Base-by-base conservation (phyloP, 2,329 filamentous ascomycete species). In the Epichloe typhina region DNA sequence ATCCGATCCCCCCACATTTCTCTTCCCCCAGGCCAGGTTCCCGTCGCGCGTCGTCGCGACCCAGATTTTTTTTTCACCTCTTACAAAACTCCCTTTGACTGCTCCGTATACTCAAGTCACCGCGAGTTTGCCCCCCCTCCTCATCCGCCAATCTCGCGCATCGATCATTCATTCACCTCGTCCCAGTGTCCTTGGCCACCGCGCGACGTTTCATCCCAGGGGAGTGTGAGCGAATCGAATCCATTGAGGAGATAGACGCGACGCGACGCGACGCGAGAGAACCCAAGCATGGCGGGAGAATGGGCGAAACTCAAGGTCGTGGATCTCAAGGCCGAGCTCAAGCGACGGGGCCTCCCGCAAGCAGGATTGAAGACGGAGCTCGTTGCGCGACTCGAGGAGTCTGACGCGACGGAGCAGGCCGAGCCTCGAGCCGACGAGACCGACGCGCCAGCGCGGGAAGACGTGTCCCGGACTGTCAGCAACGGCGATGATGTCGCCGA, bases 251-350 rank as follows among this genome's bases (percentile, higher is more conserved):
- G 26, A 26, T 7, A 26, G 26, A 26, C 26, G 23, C 26, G 26
- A 26, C 23, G 23, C 23, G 26, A 31, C 26, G 26, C 26, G 26
- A 31, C 26, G 26, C 26, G 26, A 31, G 26, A 31, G 26, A 31
- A 31, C 1, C 26, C 26, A 4, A 31, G 26, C 26, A 31, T 31
- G 26, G 26, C 26, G 26, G 8, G 8, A 48, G 75, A 78, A 58
- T 80, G 74, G 70, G 68, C 65, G 54, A 75, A 70, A 66, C 75
- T 83, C 61, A 90, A 86, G 68, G 86, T 91, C 55, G 73, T 82
- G 36, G 84, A 89, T 60, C 75, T 91, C 52, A 85, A 83, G 66
- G 79, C 79, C 21, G 84, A 89, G 70, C 74, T 90, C 41, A 88
- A 86, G 67, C 74, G 72, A 52, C 79, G 85, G 55, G 81, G 82